Percentiles rank a stretch among this genome's conserved stretches.
These are phyloP conservation scores for Acacia concinna DNA, from an alignment of 331 rosid species.

Conservation along the genomic window DNA sequence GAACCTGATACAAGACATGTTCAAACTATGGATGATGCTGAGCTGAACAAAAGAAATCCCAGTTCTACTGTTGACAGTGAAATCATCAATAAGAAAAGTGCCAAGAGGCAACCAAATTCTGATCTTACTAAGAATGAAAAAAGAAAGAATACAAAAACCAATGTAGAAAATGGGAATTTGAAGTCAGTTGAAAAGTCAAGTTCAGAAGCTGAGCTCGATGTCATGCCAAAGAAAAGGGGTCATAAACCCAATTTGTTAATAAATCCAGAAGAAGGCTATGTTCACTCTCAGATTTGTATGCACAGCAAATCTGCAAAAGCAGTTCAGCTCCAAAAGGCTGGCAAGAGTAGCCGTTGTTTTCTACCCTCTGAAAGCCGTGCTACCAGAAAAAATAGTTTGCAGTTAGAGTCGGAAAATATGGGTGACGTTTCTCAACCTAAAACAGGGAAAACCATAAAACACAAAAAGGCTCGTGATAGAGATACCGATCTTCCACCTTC, in stretches of 20 bases:
- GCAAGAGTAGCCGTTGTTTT: too few relatives aligned
- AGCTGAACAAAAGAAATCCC: conserved; percentile 24
- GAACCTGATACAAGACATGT: conserved; percentile 30
- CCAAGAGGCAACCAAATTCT: conserved; percentile 34
- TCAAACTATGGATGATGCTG: conserved; percentile 30
- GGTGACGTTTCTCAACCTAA: conserved; percentile 29
- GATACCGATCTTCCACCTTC: conserved; percentile 27
- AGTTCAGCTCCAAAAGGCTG: conserved; percentile 33
- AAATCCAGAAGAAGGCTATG: conserved; percentile 79
- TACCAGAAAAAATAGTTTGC: too few relatives aligned
- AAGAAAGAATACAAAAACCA: conserved; percentile 25
- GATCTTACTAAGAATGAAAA: conserved; percentile 36
- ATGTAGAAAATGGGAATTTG: conserved; percentile 31
- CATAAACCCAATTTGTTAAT: conserved; percentile 72
- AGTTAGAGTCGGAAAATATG: conserved; percentile 24
- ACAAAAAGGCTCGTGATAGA: conserved; percentile 26
- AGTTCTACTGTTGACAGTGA: conserved; percentile 32
- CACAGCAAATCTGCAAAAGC: conserved; percentile 34
- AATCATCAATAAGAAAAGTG: conserved; percentile 20
- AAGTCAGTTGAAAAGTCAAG: conserved; percentile 27
- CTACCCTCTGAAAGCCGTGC: too few relatives aligned
- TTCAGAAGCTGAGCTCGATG: conserved; percentile 38
- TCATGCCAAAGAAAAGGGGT: conserved; percentile 58
- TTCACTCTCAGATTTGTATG: conserved; percentile 46
- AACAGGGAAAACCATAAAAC: conserved; percentile 32